These are phyloP conservation scores for Vigna reflexopilosa DNA, from an alignment of 306 rosid species.

Conservation along the genomic window DNA sequence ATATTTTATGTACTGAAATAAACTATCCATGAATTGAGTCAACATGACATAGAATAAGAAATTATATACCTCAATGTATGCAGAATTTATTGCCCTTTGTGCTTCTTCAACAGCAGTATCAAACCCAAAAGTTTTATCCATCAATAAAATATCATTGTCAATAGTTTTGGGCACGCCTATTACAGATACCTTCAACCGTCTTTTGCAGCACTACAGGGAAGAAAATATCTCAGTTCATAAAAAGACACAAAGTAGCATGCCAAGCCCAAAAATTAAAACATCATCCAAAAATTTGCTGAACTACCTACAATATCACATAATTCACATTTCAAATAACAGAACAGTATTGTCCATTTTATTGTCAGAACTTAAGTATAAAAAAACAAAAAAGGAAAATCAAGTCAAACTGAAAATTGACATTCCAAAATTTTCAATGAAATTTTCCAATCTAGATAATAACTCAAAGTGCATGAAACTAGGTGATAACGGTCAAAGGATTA, in stretches of 20 bases:
- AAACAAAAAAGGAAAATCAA: conserved; percentile 10
- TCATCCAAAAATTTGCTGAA: conserved; percentile 17
- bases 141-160: conserved; percentile 93
- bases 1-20: conserved; percentile 27
- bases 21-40: conserved; percentile 21
- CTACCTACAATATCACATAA: conserved; percentile 13
- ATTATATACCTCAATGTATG: conserved; percentile 85
- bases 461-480: conserved; percentile 24
- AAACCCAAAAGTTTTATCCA: conserved; percentile 98
- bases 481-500: conserved; percentile 38
- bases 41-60: conserved; percentile 11
- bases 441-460: conserved; percentile 13
- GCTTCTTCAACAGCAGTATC: conserved; percentile 99
- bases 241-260: neutral
- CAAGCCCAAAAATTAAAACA: conserved; percentile 25
- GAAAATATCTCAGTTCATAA: conserved; percentile 28
- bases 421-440: conserved; percentile 25
- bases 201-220: conserved; percentile 71
- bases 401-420: neutral
- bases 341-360: neutral
- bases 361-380: conserved; percentile 15
- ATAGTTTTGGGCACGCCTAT: conserved; percentile 98
- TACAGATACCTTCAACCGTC: conserved; percentile 76
- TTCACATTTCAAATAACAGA: conserved; percentile 11
- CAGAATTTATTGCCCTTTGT: conserved; percentile 96